Evolutionary conservation across 2,329 filamentous ascomycete species (phyloP).

Genomic region (Fusarium algeriense): DNA sequence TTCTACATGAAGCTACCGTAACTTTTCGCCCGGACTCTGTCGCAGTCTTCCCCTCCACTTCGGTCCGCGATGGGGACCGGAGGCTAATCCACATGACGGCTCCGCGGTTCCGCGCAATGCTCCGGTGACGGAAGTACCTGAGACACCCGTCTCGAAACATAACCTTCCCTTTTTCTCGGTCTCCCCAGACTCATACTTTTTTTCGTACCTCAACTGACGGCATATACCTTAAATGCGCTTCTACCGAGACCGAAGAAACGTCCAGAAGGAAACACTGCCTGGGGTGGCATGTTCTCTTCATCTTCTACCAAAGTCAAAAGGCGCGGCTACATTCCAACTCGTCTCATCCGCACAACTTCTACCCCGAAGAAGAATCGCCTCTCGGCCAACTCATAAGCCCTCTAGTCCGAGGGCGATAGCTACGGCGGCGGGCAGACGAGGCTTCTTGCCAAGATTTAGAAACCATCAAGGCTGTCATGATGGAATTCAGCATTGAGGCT

Average conservation of each 20-base stretch:
- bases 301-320: conserved; percentile 18
- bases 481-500: conserved; percentile 10
- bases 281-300: conserved; percentile 1
- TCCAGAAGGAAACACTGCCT: conserved; percentile 26
- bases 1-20: background rate
- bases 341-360: background rate
- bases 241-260: conserved; percentile 15
- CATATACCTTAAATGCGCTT: conserved; percentile 5
- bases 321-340: conserved; percentile 27
- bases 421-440: background rate
- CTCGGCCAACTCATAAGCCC: background rate
- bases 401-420: background rate
- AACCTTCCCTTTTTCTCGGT: conserved; percentile 23
- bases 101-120: background rate
- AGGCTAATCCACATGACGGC: background rate
- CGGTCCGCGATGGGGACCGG: conserved; percentile 1
- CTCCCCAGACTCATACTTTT: conserved; percentile 10
- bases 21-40: background rate
- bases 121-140: conserved; percentile 1
- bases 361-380: conserved; percentile 8
- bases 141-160: conserved; percentile 5
- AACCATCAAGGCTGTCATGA: conserved; percentile 5
- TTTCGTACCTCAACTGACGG: background rate
- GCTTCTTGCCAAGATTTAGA: conserved; percentile 25
- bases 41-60: background rate